phyloP scores from a whole-genome alignment of 2,329 filamentous ascomycete species.

The Penicillium sp. region DNA sequence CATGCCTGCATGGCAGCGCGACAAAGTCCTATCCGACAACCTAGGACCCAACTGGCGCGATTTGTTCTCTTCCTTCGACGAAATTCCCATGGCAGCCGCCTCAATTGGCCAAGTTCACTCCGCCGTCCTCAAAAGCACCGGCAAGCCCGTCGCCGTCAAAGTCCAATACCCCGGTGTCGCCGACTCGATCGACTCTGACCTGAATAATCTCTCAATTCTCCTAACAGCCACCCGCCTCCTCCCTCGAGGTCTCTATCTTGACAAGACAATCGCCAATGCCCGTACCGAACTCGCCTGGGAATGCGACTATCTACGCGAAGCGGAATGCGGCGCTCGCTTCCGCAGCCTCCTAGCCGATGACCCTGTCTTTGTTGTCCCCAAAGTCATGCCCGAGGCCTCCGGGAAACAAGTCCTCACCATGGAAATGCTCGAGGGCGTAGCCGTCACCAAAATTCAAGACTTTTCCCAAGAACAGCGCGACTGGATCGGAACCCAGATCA shows the following conservation, averaged over 20 bases:
- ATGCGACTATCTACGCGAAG: constrained; percentile 91
- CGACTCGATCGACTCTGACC: constrained; percentile 91
- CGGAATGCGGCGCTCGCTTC: constrained; percentile 75
- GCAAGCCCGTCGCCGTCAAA: constrained; percentile 83
- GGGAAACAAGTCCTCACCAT: constrained; percentile 88
- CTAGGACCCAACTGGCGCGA: constrained; percentile 82
- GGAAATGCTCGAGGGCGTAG: constrained; percentile 82
- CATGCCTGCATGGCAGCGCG: constrained; percentile 91
- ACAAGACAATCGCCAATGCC: constrained; percentile 97
- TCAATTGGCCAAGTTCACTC: constrained; percentile 96
- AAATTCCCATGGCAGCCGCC: constrained; percentile 87
- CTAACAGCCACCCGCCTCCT: constrained; percentile 86
- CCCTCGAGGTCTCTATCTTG: constrained; percentile 86
- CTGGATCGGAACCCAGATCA: constrained; percentile 93
- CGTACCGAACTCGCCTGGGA: constrained; percentile 92
- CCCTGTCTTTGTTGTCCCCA: constrained; percentile 74
- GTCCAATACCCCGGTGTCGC: constrained; percentile 96
- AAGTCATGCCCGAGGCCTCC: constrained; percentile 73
- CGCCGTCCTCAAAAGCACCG: constrained; percentile 72
- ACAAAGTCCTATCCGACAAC: constrained; percentile 75
- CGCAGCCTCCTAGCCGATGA: constrained; percentile 73
- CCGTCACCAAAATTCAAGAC: constrained; percentile 74
- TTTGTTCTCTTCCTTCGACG: constrained; percentile 79
- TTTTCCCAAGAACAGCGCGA: constrained; percentile 83
- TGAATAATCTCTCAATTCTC: constrained; percentile 88